Percentiles rank a stretch among this genome's conserved stretches.
phyloP scores from a whole-genome alignment of 2,329 filamentous ascomycete species.

The Tolypocladium endophyticum region DNA sequence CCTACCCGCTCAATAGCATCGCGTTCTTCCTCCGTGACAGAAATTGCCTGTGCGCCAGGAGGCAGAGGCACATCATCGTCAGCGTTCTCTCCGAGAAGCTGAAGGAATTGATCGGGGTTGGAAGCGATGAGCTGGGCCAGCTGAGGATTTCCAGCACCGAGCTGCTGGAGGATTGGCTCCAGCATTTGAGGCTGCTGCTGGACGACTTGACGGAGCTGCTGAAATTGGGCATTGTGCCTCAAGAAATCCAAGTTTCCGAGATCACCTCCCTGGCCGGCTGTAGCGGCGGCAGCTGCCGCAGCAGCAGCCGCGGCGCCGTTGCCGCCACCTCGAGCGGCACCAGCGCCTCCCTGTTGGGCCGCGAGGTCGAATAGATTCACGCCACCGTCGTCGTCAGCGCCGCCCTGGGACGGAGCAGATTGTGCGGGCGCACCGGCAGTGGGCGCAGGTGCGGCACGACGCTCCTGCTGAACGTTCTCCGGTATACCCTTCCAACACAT shows the following conservation, averaged over 20 bases:
- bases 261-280: constrained; percentile 38
- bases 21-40: constrained; percentile 89
- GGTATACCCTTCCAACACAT: constrained; percentile 64
- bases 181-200: constrained; percentile 98
- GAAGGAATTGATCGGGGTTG: constrained; percentile 88
- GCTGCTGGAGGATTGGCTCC: constrained; percentile 93
- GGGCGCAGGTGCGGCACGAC: constrained; percentile 30
- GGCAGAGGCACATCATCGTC: constrained; percentile 78
- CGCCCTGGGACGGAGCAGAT: constrained; percentile 27
- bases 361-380: constrained; percentile 92
- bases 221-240: constrained; percentile 92
- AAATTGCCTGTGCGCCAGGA: constrained; percentile 79
- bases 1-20: constrained; percentile 90
- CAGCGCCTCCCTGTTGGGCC: constrained; percentile 54
- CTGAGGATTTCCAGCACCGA: constrained; percentile 88
- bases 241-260: constrained; percentile 84
- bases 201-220: constrained; percentile 92
- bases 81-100: constrained; percentile 76
- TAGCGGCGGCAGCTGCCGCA: constrained; percentile 38
- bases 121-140: constrained; percentile 84
- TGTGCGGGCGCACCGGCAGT: constrained; percentile 26
- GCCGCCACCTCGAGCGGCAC: constrained; percentile 28
- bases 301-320: constrained; percentile 28
- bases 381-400: constrained; percentile 51
- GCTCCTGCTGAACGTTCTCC: constrained; percentile 64